Conservation (phyloP, 2,329 filamentous ascomycete species). For the Fusarium dlaminii region DNA sequence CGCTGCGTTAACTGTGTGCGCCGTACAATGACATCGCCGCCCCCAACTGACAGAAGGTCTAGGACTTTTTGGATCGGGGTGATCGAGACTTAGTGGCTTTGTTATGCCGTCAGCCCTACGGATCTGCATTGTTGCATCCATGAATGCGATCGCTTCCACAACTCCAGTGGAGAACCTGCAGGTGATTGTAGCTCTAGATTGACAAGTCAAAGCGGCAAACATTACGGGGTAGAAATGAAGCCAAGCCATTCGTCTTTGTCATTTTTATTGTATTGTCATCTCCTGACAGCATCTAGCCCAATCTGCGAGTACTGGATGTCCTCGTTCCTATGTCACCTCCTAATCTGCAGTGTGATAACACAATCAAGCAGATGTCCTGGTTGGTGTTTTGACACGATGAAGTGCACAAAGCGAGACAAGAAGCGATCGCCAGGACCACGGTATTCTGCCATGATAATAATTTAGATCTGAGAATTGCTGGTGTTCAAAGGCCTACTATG, state of each 20-base stretch:
- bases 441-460: neutral
- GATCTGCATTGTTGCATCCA: neutral
- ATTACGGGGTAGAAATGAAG: accelerated
- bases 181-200: neutral
- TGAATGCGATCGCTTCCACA: neutral
- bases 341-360: accelerated
- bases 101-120: neutral
- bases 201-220: accelerated
- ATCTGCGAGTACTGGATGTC: neutral
- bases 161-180: neutral
- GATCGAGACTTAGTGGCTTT: neutral
- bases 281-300: neutral
- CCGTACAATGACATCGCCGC: too few relatives aligned
- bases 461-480: accelerated
- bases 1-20: neutral
- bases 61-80: accelerated
- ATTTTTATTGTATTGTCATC: neutral
- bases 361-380: neutral
- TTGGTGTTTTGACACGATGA: neutral
- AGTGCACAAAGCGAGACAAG: neutral
- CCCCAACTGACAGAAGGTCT: neutral
- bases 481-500: accelerated
- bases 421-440: neutral
- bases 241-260: neutral
- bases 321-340: too few relatives aligned